Percentiles rank a stretch among this genome's conserved stretches.
These are phyloP conservation scores for Globisporangium megalacanthum DNA, from an alignment of 352 stramenopile species.

Conservation along the genomic window DNA sequence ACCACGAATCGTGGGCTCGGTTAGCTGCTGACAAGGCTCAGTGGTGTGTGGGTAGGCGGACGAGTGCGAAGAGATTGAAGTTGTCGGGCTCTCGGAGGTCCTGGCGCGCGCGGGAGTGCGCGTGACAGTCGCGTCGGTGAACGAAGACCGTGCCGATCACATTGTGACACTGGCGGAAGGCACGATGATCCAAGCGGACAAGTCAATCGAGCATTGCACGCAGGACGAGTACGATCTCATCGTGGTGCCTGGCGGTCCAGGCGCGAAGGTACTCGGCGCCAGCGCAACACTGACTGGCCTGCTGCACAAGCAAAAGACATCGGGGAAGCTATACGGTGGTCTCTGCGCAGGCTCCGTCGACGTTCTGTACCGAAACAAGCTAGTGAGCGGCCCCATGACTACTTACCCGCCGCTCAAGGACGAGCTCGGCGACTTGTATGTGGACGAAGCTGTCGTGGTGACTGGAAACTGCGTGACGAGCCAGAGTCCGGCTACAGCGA, in stretches of 20 bases:
- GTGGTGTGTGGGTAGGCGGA: slow-evolving; percentile 20
- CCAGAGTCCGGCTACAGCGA: slow-evolving; percentile 47
- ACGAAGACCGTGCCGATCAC: slow-evolving; percentile 33
- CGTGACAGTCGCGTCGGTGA: slow-evolving; percentile 54
- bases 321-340: slow-evolving; percentile 42
- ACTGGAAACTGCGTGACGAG: slow-evolving; percentile 62
- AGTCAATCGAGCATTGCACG: slow-evolving; percentile 51
- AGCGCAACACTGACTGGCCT: slow-evolving; percentile 35
- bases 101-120: slow-evolving; percentile 53
- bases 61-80: slow-evolving; percentile 63
- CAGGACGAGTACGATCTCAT: slow-evolving; percentile 61
- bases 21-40: not conserved
- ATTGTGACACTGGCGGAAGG: slow-evolving; percentile 52
- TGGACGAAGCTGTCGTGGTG: slow-evolving; percentile 45
- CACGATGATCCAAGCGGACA: slow-evolving; percentile 54
- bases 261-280: slow-evolving; percentile 40
- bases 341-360: slow-evolving; percentile 48
- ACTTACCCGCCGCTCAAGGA: slow-evolving; percentile 28
- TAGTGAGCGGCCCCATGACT: slow-evolving; percentile 37
- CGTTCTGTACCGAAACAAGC: slow-evolving; percentile 48
- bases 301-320: slow-evolving; percentile 45
- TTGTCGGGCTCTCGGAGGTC: slow-evolving; percentile 42
- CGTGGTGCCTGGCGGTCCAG: slow-evolving; percentile 50
- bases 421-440: slow-evolving; percentile 42
- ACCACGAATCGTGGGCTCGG: not conserved